Percentiles rank a stretch among this genome's conserved stretches.
Evolutionary conservation across 306 rosid species (phyloP).

Genomic region (Fragaria ananassa): DNA sequence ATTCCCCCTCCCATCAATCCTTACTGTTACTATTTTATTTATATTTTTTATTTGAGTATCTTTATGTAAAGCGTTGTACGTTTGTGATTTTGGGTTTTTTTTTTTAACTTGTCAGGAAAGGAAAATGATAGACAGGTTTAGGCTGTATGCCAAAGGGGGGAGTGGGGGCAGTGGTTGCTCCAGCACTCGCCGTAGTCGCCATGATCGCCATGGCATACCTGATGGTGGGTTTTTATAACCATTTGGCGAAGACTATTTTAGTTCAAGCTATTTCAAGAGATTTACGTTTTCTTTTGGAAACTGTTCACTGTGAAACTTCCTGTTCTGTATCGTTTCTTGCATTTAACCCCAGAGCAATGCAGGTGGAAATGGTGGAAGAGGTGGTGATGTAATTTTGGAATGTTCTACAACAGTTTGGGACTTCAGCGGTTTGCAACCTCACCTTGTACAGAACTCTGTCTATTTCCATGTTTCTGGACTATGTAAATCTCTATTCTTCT

Average conservation of each 20-base stretch:
- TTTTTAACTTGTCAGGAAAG: constrained; percentile 51
- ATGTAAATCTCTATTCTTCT: constrained; percentile 16
- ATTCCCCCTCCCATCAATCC: neutral
- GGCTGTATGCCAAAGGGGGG: constrained; percentile 77
- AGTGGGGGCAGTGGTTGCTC: constrained; percentile 88
- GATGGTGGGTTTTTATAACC: constrained; percentile 50
- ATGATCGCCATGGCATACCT: constrained; percentile 54
- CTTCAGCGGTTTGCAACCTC: constrained; percentile 81
- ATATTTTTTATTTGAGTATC: neutral
- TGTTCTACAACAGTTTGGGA: constrained; percentile 85
- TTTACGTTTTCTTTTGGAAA: neutral
- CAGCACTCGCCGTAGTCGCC: constrained; percentile 65
- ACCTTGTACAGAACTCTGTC: constrained; percentile 48
- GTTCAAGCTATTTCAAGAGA: neutral
- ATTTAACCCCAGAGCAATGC: constrained; percentile 21
- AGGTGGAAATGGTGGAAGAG: constrained; percentile 94
- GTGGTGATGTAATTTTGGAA: constrained; percentile 85
- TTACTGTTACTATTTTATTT: neutral
- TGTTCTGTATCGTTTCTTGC: constrained; percentile 2
- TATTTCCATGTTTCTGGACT: constrained; percentile 14
- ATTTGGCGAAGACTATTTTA: neutral
- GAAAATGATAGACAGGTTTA: constrained; percentile 75
- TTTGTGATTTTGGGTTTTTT: neutral
- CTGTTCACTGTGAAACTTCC: neutral
- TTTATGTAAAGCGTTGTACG: neutral